These are phyloP conservation scores for Calocera viscosa DNA, from an alignment of 768 basidiomycete genomes.

Conservation along the genomic window DNA sequence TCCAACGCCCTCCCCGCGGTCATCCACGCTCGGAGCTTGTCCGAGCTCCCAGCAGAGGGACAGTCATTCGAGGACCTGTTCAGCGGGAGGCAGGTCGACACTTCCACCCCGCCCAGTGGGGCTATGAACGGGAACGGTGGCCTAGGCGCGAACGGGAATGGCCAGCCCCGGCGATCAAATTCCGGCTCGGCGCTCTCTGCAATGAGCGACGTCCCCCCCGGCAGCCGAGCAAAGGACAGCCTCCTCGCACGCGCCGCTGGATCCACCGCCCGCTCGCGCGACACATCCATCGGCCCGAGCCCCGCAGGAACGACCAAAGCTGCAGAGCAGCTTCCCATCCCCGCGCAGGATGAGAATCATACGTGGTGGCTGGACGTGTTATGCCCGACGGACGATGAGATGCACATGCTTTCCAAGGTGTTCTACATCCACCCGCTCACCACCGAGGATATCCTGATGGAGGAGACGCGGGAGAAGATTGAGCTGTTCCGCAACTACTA, in stretches of 20 bases:
- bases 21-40: slow-evolving; percentile 84
- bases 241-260: slow-evolving; percentile 3
- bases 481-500: slow-evolving; percentile 98
- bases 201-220: not conserved
- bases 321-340: not conserved
- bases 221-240: slow-evolving; percentile 4
- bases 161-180: not conserved
- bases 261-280: slow-evolving; percentile 7
- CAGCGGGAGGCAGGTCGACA: slow-evolving; percentile 24
- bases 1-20: slow-evolving; percentile 84
- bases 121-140: slow-evolving; percentile 8
- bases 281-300: slow-evolving; percentile 10
- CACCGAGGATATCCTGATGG: slow-evolving; percentile 98
- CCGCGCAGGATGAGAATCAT: slow-evolving; percentile 46
- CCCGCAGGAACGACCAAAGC: slow-evolving; percentile 12
- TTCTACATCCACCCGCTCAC: slow-evolving; percentile 96
- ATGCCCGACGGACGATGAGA: slow-evolving; percentile 93
- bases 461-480: slow-evolving; percentile 99
- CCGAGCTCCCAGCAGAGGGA: slow-evolving; percentile 86
- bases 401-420: slow-evolving; percentile 93
- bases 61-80: slow-evolving; percentile 91
- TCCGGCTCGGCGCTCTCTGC: not conserved
- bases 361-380: slow-evolving; percentile 98
- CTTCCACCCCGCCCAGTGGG: not conserved
- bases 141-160: not conserved